A percentile compares a stretch with the other conserved stretches of the same genome.
phyloP scores from a whole-genome alignment of 2,329 filamentous ascomycete genomes.

The Fusarium azukiicola region DNA sequence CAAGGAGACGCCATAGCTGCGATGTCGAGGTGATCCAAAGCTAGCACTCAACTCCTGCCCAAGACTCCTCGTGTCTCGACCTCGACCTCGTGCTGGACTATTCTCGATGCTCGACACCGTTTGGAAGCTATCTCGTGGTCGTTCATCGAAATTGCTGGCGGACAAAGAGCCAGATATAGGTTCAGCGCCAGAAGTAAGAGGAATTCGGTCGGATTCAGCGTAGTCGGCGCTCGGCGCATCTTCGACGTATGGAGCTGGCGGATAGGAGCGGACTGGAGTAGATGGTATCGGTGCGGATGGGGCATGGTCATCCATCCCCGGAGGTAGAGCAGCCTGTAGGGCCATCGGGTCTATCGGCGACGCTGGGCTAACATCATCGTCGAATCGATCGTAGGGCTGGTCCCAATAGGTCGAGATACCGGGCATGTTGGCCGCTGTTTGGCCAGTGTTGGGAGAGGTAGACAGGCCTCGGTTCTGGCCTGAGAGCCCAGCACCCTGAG shows the following conservation, averaged over 20 bases:
- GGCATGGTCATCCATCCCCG: conserved; percentile 66
- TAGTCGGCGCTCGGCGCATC: conserved; percentile 60
- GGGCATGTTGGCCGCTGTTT: conserved; percentile 61
- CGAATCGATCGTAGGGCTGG: conserved; percentile 66
- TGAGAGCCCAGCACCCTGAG: conserved; percentile 31
- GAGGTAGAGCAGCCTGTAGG: conserved; percentile 76
- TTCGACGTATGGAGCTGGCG: conserved; percentile 62
- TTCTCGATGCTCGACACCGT: conserved; percentile 77
- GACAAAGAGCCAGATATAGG: conserved; percentile 75
- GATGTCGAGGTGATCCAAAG: conserved; percentile 70
- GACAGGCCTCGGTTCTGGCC: conserved; percentile 34
- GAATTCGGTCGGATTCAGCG: conserved; percentile 79
- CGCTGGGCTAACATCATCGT: conserved; percentile 62
- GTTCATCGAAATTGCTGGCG: conserved; percentile 64
- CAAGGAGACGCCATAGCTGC: conserved; percentile 78
- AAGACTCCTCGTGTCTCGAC: conserved; percentile 75
- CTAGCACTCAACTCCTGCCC: conserved; percentile 79
- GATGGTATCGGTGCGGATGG: conserved; percentile 40
- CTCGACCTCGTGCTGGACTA: conserved; percentile 71
- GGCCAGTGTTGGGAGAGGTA: conserved; percentile 37
- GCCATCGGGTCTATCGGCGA: conserved; percentile 77
- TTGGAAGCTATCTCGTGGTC: conserved; percentile 77
- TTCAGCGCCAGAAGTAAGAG: conserved; percentile 76
- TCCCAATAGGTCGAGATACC: conserved; percentile 76
- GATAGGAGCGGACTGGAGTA: conserved; percentile 54